Evolutionary conservation across 2,329 filamentous ascomycete genomes (phyloP).

Genomic region (Trichoderma sp.): DNA sequence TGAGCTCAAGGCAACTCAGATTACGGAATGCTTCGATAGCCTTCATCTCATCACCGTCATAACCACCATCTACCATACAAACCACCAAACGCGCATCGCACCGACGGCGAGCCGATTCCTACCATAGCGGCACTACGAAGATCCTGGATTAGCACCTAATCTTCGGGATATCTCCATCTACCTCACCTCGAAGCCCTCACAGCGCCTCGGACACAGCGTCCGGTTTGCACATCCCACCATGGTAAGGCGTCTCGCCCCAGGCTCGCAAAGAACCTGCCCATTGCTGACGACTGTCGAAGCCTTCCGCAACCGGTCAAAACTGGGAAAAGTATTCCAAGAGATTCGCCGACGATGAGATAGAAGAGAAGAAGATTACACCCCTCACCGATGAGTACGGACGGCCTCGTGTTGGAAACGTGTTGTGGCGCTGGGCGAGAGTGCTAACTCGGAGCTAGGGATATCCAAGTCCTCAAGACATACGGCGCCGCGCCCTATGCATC

Average conservation of each 20-base stretch:
- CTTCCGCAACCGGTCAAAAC: slow-evolving; percentile 87
- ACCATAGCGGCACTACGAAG: background rate
- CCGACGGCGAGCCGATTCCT: slow-evolving; percentile 7
- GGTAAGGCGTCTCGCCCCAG: slow-evolving; percentile 38
- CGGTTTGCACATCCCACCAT: slow-evolving; percentile 45
- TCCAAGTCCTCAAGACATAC: slow-evolving; percentile 98
- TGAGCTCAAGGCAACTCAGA: slow-evolving; percentile 47
- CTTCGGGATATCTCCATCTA: background rate
- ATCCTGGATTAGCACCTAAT: background rate
- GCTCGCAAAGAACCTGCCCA: background rate
- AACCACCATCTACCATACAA: background rate
- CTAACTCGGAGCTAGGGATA: slow-evolving; percentile 68
- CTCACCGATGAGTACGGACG: slow-evolving; percentile 88
- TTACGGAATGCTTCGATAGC: slow-evolving; percentile 46
- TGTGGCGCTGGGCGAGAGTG: slow-evolving; percentile 17
- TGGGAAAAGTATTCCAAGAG: slow-evolving; percentile 99
- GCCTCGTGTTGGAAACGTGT: background rate
- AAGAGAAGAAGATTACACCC: slow-evolving; percentile 99
- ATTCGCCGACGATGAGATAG: slow-evolving; percentile 93
- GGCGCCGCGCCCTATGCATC: slow-evolving; percentile 94
- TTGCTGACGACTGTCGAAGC: slow-evolving; percentile 58
- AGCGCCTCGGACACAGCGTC: slow-evolving; percentile 30
- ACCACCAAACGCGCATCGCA: slow-evolving; percentile 29
- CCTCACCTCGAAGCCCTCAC: background rate
- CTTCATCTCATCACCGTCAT: slow-evolving; percentile 40